Evolutionary conservation across 139 green algal genomes (phyloP).

Genomic region (Picocystis salinarum): DNA sequence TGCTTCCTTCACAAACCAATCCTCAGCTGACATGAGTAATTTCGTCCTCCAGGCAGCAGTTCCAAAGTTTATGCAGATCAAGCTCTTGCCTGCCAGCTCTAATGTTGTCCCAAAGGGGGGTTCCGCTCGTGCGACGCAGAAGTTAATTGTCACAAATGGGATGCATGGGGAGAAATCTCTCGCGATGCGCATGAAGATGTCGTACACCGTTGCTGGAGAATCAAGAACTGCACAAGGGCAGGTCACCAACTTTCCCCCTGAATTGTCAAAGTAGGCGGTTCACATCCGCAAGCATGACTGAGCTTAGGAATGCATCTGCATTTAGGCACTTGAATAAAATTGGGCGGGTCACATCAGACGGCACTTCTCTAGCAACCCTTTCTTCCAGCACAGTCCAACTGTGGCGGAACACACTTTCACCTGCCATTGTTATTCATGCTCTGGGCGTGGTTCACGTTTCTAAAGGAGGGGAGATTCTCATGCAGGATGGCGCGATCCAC

Average conservation of each 20-base stretch:
- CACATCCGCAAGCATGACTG: too few relatives aligned
- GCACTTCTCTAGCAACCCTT: too few relatives aligned
- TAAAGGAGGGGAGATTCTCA: too few relatives aligned
- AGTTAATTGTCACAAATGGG: slow-evolving; percentile 59
- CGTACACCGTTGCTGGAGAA: slow-evolving; percentile 23
- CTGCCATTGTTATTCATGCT: too few relatives aligned
- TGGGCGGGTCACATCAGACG: too few relatives aligned
- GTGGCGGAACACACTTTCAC: too few relatives aligned
- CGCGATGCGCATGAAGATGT: slow-evolving; percentile 56
- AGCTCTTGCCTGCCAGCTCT: slow-evolving; percentile 48
- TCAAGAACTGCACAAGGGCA: slow-evolving; percentile 32
- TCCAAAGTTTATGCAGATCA: slow-evolving; percentile 63
- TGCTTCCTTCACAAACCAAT: not conserved
- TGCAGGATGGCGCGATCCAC: too few relatives aligned
- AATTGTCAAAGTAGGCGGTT: too few relatives aligned
- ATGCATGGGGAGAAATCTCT: slow-evolving; percentile 54
- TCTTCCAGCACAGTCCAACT: too few relatives aligned
- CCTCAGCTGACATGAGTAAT: not conserved
- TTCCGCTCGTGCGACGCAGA: slow-evolving; percentile 31
- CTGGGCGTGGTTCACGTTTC: too few relatives aligned
- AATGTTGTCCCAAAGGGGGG: slow-evolving; percentile 18
- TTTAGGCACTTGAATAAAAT: too few relatives aligned
- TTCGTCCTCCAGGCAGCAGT: slow-evolving; percentile 68
- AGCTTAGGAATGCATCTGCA: too few relatives aligned
- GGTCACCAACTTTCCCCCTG: slow-evolving; percentile 39